Percentiles rank a stretch among this genome's conserved stretches.
These are phyloP conservation scores for Clavispora phyllophila DNA, from an alignment of 805 yeast species.

Conservation along the genomic window DNA sequence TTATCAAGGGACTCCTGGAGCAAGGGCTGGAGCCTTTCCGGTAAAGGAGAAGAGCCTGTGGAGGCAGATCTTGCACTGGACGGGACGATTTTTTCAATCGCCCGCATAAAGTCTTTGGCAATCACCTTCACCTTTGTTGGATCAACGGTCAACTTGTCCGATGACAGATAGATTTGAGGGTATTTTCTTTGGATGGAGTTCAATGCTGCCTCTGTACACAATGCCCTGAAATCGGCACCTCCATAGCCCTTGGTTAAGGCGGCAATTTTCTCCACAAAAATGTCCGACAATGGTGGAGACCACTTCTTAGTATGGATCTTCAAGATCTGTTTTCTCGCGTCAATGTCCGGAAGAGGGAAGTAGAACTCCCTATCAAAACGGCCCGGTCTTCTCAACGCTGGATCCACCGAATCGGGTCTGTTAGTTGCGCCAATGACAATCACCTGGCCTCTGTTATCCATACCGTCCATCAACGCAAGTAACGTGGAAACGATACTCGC, in stretches of 20 bases:
- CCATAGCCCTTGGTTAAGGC: constrained; percentile 91
- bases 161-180: constrained; percentile 84
- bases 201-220: constrained; percentile 94
- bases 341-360: constrained; percentile 84
- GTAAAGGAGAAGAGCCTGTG: constrained; percentile 69
- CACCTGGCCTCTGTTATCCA: constrained; percentile 98
- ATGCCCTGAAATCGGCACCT: constrained; percentile 92
- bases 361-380: constrained; percentile 95
- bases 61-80: constrained; percentile 86
- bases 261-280: constrained; percentile 64
- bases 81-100: constrained; percentile 83
- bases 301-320: constrained; percentile 85
- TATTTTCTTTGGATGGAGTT: constrained; percentile 85
- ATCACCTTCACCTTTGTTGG: constrained; percentile 66
- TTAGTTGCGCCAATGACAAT: constrained; percentile 98
- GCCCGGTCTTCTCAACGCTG: constrained; percentile 95
- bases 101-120: constrained; percentile 80
- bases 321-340: constrained; percentile 74
- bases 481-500: constrained; percentile 95
- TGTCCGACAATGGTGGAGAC: constrained; percentile 63
- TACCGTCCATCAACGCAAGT: constrained; percentile 96
- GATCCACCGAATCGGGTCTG: constrained; percentile 97
- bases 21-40: constrained; percentile 64
- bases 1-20: constrained; percentile 46
- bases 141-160: constrained; percentile 68